Base-by-base conservation (phyloP, 345 rosid species). In the Microthlaspi erraticum region DNA sequence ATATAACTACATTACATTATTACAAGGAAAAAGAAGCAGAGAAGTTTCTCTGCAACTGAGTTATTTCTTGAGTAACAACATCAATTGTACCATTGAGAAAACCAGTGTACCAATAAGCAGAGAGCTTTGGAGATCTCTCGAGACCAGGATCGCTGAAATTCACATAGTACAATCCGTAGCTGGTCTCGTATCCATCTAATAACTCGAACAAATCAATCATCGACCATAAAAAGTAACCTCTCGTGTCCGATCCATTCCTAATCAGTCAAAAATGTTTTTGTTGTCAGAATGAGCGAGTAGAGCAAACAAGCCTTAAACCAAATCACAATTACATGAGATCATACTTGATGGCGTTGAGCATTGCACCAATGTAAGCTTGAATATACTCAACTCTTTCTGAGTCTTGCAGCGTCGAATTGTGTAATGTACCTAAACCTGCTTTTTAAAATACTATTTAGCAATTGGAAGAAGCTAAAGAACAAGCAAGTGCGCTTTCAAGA, bases 201-300 rank as follows among this genome's bases (percentile, higher is more conserved):
- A 84, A 23, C 68, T 86, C 85, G 20, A 67, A 74, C 14, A 82
- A 45, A 36, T 82, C 88, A 11, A 86, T 17, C 64, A 83, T 62
- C 2, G 91, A 81, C 91, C 91, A 82, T 36, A 70, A 6, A 36
- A 84, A 79, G 69, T 86, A 86, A 1, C 84, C 87, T 76, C 83
- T 81, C 5, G 68, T 77, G 63, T 83, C 73, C 6, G 85, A 82
- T 59, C 89, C 89, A 68, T 79, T 81, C 81, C 88, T 81, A 29
- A 52, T 14, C 38, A 38, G 20, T 39, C n/a, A n/a, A n/a, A n/a
- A n/a, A n/a, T n/a, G n/a, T n/a, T n/a, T n/a, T n/a, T n/a, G n/a
- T n/a, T n/a, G 8, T 39, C 26, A 42, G 11, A 42, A 7, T 10
- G 19, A 41, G 19, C 36, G 31, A 41, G 17, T 29, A 10, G 33